Percentiles rank a stretch among this genome's conserved stretches.
Conservation (phyloP, 1,139 yeast species). For the Suhomyces guaymorum region DNA sequence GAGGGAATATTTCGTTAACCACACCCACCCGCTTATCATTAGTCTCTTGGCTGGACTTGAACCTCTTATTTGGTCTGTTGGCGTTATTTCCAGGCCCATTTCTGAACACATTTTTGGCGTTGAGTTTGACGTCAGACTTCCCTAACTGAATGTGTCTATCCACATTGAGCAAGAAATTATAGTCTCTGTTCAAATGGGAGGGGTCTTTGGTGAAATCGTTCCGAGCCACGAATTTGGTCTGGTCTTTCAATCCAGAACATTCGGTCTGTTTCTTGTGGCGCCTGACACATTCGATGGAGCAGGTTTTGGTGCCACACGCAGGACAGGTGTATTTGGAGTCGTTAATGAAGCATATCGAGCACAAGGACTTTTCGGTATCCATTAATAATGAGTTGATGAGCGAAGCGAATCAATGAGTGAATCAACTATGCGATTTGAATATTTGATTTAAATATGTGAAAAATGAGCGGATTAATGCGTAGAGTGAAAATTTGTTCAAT, state of each 20-base stretch:
- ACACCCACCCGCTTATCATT: slow-evolving; percentile 28
- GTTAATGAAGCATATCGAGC: slow-evolving; percentile 53
- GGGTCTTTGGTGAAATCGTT: slow-evolving; percentile 36
- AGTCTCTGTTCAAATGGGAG: slow-evolving; percentile 71
- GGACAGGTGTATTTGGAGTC: slow-evolving; percentile 79
- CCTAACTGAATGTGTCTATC: slow-evolving; percentile 58
- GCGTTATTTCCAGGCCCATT: slow-evolving; percentile 20
- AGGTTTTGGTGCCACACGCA: slow-evolving; percentile 65
- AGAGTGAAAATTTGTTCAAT: no score
- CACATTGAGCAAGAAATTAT: slow-evolving; percentile 66
- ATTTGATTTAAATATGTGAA: no score
- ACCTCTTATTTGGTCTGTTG: slow-evolving; percentile 25
- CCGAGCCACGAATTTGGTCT: slow-evolving; percentile 55
- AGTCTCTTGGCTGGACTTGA: slow-evolving; percentile 21
- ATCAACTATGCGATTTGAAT: no score
- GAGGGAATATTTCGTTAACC: slow-evolving; percentile 27
- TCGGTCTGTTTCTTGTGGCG: slow-evolving; percentile 61
- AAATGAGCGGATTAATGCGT: no score
- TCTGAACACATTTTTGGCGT: slow-evolving; percentile 41
- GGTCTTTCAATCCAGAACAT: slow-evolving; percentile 71
- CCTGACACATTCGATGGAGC: slow-evolving; percentile 71
- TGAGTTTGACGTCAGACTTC: slow-evolving; percentile 47
- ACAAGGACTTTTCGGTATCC: slow-evolving; percentile 22
- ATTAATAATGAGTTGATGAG: no score
- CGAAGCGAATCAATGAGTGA: no score